Percentiles rank a stretch among this genome's conserved stretches.
Evolutionary conservation across 2,329 filamentous ascomycete genomes (phyloP).

Genomic region (Stemphylium lycopersici): DNA sequence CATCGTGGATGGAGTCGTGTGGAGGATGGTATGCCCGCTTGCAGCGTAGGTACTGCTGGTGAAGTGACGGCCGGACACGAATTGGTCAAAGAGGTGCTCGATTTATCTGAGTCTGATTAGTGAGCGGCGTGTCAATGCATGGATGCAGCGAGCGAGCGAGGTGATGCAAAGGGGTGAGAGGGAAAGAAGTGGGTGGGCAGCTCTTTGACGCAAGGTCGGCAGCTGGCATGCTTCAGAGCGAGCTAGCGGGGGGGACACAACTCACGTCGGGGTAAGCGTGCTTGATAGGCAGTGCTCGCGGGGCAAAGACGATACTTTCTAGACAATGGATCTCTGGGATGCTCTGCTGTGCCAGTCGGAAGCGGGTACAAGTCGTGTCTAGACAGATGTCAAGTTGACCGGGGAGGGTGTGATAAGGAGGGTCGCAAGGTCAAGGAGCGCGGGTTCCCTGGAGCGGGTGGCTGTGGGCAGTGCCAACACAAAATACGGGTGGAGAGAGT

Average conservation of each 20-base stretch:
- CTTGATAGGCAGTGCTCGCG: conserved; percentile 23
- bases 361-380: conserved; percentile 21
- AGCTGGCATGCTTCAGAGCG: conserved; percentile 26
- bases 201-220: conserved; percentile 27
- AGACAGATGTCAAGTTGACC: conserved; percentile 18
- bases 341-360: conserved; percentile 39
- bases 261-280: conserved; percentile 36
- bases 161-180: conserved; percentile 2
- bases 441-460: conserved; percentile 45
- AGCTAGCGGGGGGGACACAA: conserved; percentile 31
- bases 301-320: conserved; percentile 36
- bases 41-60: conserved; percentile 29
- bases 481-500: conserved; percentile 44
- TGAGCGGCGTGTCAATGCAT: neutral
- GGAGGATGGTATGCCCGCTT: conserved; percentile 32
- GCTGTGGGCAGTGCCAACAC: conserved; percentile 36
- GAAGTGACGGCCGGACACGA: conserved; percentile 34
- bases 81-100: conserved; percentile 27
- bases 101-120: conserved; percentile 37
- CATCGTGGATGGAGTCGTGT: conserved; percentile 44
- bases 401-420: conserved; percentile 41
- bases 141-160: neutral
- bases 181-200: conserved; percentile 10
- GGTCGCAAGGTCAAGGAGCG: conserved; percentile 46
- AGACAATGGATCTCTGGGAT: conserved; percentile 33